A percentile compares a stretch with the other conserved stretches of the same genome.
Evolutionary conservation across 2,329 filamentous ascomycete genomes (phyloP).

Genomic region (Epichloe gansuensis): DNA sequence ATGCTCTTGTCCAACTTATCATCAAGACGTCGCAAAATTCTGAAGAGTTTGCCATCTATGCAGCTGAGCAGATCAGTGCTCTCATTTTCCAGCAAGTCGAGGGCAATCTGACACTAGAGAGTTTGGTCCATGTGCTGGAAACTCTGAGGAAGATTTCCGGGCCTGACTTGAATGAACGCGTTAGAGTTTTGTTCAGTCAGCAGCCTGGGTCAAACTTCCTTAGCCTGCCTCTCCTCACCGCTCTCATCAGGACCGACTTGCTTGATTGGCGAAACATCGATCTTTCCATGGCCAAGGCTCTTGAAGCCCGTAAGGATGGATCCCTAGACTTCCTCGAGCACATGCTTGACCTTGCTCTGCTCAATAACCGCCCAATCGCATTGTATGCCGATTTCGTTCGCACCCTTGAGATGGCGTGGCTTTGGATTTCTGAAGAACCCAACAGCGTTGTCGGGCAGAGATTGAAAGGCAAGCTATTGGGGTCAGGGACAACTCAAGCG

Average conservation of each 20-base stretch:
- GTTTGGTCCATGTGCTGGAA: slow-evolving; percentile 48
- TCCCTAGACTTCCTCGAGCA: slow-evolving; percentile 71
- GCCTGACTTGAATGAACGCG: slow-evolving; percentile 38
- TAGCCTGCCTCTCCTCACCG: slow-evolving; percentile 43
- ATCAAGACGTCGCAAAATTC: slow-evolving; percentile 50
- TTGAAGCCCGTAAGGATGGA: slow-evolving; percentile 56
- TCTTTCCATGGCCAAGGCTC: slow-evolving; percentile 56
- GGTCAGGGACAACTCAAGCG: slow-evolving; percentile 27
- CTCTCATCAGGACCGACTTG: slow-evolving; percentile 46
- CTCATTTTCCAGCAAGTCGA: slow-evolving; percentile 43
- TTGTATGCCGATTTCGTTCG: slow-evolving; percentile 76
- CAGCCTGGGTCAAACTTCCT: slow-evolving; percentile 44
- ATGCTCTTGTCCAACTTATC: slow-evolving; percentile 47
- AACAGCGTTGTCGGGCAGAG: slow-evolving; percentile 51
- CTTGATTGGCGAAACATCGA: slow-evolving; percentile 55
- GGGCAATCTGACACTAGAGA: slow-evolving; percentile 45
- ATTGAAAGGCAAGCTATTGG: slow-evolving; percentile 50
- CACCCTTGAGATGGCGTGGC: slow-evolving; percentile 68
- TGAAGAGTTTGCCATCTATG: slow-evolving; percentile 45
- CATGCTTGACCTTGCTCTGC: slow-evolving; percentile 64
- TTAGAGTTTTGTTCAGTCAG: slow-evolving; percentile 42
- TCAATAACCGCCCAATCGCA: slow-evolving; percentile 64
- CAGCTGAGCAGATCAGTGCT: slow-evolving; percentile 46
- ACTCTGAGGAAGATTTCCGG: slow-evolving; percentile 47
- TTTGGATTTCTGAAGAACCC: slow-evolving; percentile 67